phyloP scores from a whole-genome alignment of 108 stramenopile species.

The Skeletonema marinoi region DNA sequence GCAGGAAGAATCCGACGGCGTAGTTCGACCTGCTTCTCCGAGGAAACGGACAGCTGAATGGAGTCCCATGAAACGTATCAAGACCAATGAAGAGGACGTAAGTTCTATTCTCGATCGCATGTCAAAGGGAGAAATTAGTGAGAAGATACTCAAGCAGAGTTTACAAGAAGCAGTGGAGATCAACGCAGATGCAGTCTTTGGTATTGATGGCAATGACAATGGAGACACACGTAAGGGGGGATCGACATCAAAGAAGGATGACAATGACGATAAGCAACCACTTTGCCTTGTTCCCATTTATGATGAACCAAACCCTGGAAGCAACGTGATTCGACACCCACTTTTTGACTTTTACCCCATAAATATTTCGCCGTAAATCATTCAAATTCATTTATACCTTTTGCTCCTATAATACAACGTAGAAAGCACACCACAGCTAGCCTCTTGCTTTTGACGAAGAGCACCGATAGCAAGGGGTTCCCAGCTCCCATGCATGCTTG shows the following conservation, averaged over 20 bases:
- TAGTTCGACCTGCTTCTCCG: slow-evolving; percentile 25
- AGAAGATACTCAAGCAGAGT: slow-evolving; percentile 43
- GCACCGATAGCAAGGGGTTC: too few relatives aligned
- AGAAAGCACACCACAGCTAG: too few relatives aligned
- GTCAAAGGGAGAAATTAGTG: slow-evolving; percentile 54
- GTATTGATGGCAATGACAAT: slow-evolving; percentile 39
- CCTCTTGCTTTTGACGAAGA: too few relatives aligned
- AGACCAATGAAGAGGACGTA: slow-evolving; percentile 23
- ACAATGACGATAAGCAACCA: slow-evolving; percentile 47
- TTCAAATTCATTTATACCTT: neutral
- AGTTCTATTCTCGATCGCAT: slow-evolving; percentile 51
- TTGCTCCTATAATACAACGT: too few relatives aligned
- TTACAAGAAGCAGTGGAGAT: slow-evolving; percentile 67
- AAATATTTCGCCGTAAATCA: neutral
- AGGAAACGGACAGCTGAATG: slow-evolving; percentile 26
- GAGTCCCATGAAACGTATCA: slow-evolving; percentile 28
- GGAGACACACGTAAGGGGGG: slow-evolving; percentile 13
- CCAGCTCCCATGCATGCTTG: too few relatives aligned
- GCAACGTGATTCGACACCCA: slow-evolving; percentile 61
- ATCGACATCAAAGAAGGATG: slow-evolving; percentile 24
- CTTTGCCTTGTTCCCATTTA: slow-evolving; percentile 71
- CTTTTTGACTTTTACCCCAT: slow-evolving; percentile 80
- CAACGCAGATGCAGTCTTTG: slow-evolving; percentile 52
- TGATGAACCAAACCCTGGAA: slow-evolving; percentile 38
- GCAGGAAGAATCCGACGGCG: slow-evolving; percentile 38